A percentile compares a stretch with the other conserved stretches of the same genome.
These are phyloP conservation scores for Collariella sp. DNA, from an alignment of 495 filamentous ascomycete genomes.

Conservation along the genomic window DNA sequence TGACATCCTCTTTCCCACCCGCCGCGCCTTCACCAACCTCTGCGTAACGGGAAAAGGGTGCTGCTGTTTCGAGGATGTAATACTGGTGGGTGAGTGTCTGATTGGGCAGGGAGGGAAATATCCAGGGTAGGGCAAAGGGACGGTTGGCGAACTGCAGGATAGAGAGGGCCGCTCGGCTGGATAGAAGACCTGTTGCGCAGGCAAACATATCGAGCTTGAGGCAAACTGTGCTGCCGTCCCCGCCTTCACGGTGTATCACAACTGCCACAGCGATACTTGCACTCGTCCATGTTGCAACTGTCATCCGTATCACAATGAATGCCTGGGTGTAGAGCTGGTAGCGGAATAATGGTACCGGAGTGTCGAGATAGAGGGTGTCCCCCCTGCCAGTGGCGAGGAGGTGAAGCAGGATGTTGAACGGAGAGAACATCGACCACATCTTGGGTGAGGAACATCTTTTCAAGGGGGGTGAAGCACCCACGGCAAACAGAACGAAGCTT, in stretches of 20 bases:
- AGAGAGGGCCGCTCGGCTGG: neutral
- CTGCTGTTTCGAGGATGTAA: neutral
- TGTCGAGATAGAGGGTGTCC: slow-evolving; percentile 4
- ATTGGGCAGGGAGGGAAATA: neutral
- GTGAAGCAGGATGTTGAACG: slow-evolving; percentile 13
- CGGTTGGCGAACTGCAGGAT: neutral
- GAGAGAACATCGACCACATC: slow-evolving; percentile 13
- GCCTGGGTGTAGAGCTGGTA: slow-evolving; percentile 16
- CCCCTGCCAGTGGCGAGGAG: slow-evolving; percentile 6
- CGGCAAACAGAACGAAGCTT: slow-evolving; percentile 14
- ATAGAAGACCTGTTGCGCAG: slow-evolving; percentile 5
- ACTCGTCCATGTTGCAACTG: slow-evolving; percentile 1
- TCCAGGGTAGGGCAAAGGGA: slow-evolving; percentile 13
- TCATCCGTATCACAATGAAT: slow-evolving; percentile 3
- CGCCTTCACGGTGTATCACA: slow-evolving; percentile 3
- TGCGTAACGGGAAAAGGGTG: no score
- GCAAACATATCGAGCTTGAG: slow-evolving; percentile 13
- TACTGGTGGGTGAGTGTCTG: neutral
- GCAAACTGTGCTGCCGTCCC: neutral
- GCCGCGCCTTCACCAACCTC: neutral
- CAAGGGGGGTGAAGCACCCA: slow-evolving; percentile 6
- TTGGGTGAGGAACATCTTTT: no score
- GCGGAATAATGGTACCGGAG: slow-evolving; percentile 5
- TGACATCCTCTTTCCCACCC: no score
- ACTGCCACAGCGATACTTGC: slow-evolving; percentile 7